Conservation (phyloP, 805 yeast species). For the Starmera dryadoides region DNA sequence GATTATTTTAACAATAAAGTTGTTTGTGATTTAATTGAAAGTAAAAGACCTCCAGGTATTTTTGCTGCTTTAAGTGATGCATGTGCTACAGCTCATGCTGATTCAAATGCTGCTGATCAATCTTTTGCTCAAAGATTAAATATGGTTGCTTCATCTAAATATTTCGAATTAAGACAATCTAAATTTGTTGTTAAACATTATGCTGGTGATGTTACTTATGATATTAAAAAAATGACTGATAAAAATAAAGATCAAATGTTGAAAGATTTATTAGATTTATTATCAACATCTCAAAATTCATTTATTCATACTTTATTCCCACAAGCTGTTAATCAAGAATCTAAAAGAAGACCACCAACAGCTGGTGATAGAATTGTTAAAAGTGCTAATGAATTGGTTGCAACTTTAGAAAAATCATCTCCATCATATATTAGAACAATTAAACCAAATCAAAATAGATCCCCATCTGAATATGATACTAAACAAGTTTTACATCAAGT, state of each 20-base stretch:
- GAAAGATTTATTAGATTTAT: slow-evolving; percentile 76
- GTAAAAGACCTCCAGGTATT: slow-evolving; percentile 90
- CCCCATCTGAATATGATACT: slow-evolving; percentile 84
- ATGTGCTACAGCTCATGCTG: slow-evolving; percentile 97
- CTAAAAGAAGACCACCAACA: slow-evolving; percentile 84
- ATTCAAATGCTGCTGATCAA: slow-evolving; percentile 92
- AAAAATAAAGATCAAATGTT: slow-evolving; percentile 93
- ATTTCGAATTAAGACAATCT: slow-evolving; percentile 81
- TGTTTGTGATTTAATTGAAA: slow-evolving; percentile 94
- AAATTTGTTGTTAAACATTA: slow-evolving; percentile 92
- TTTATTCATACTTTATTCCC: slow-evolving; percentile 62
- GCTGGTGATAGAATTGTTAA: slow-evolving; percentile 91
- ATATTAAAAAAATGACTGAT: slow-evolving; percentile 85
- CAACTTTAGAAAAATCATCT: slow-evolving; percentile 80
- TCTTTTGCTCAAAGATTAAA: slow-evolving; percentile 89
- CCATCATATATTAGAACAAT: slow-evolving; percentile 97
- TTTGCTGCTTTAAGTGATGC: slow-evolving; percentile 97
- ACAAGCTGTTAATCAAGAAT: slow-evolving; percentile 53
- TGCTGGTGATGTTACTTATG: slow-evolving; percentile 98
- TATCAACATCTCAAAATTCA: slow-evolving; percentile 61
- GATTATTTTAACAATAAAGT: slow-evolving; percentile 93
- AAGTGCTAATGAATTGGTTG: slow-evolving; percentile 86
- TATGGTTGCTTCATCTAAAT: slow-evolving; percentile 73
- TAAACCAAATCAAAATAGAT: slow-evolving; percentile 90
- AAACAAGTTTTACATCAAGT: slow-evolving; percentile 91